Conservation (phyloP, 2,329 filamentous ascomycete species). For the Hypomyces perniciosus region DNA sequence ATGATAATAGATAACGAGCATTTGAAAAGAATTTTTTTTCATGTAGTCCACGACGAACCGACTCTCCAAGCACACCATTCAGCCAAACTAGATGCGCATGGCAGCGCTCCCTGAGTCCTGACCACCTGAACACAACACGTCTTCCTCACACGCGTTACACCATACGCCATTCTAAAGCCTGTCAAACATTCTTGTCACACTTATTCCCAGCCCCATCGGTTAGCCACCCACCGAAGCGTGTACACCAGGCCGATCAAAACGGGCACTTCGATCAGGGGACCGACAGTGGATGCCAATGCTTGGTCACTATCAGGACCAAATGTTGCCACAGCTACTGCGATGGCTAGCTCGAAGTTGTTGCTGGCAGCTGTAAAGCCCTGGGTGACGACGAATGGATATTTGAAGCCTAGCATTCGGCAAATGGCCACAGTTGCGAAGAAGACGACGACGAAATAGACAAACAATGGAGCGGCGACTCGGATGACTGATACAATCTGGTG, state of each 20-base stretch:
- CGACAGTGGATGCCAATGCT: constrained; percentile 76
- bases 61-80: background rate
- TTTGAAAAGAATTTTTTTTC: background rate
- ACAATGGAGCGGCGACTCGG: constrained; percentile 70
- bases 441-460: constrained; percentile 74
- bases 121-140: background rate
- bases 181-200: background rate
- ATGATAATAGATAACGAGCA: background rate
- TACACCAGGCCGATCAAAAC: constrained; percentile 75
- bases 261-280: constrained; percentile 80
- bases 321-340: constrained; percentile 77
- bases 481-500: constrained; percentile 79
- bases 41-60: background rate
- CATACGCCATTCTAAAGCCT: too few species aligned
- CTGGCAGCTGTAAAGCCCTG: constrained; percentile 87
- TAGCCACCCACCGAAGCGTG: constrained; percentile 55
- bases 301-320: constrained; percentile 74
- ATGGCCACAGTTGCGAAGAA: constrained; percentile 64
- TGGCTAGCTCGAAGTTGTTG: constrained; percentile 90
- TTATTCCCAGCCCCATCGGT: constrained; percentile 47
- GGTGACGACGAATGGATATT: constrained; percentile 63
- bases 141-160: background rate
- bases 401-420: constrained; percentile 62
- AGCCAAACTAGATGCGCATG: constrained; percentile 1
- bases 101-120: background rate